Evolutionary conservation across 352 stramenopile genomes (phyloP), one percentile per base, ranked within the genome.

Genomic region (Phytophthora pini): DNA sequence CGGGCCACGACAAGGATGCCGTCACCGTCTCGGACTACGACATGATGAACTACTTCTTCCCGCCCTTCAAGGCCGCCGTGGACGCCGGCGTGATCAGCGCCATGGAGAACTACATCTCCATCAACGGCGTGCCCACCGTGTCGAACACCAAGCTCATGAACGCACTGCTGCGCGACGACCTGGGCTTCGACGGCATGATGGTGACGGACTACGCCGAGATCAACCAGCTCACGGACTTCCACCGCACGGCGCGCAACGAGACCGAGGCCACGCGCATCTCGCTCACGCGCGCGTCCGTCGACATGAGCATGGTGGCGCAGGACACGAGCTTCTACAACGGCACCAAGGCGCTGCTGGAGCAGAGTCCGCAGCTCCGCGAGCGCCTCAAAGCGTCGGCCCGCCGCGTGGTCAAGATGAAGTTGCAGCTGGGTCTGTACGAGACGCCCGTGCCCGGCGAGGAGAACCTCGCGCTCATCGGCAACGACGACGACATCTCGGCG

Each of bases 101-200:
- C 4, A 98, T 98, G 93, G 92, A 97, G 65, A 93, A 70, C 57
- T 98, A 98, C 76, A 95, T 89, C 49, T 92, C 94, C 55, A 56
- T 95, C 39, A 96, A 96, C 60, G 89, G 89, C 22, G 81, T 97
- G 11, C 93, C 93, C 0, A 85, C 96, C 17, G 82, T 95, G 6
- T 74, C 77, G 10, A 97, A 90, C 48, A 56, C 70, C 22, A 79
- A 89, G 43, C 76, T 90, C 55, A 70, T 97, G 26, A 63, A 80
- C 22, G 74, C 81, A 17, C 56, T 97, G 54, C 61, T 97, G 32
- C 75, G 92, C 20, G 58, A 84, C n/a, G 68, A 94, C 53, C 56
- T 97, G 56, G 69, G 65, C 20, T 98, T 96, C 62, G 65, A 92
- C 38, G 88, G 90, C n/a, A 73, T 97, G 57, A 49, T 96, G 32